Evolutionary conservation across 2,329 filamentous ascomycete species (phyloP), one percentile per base, ranked within the genome.

Genomic region (Aspergillus nomiae): DNA sequence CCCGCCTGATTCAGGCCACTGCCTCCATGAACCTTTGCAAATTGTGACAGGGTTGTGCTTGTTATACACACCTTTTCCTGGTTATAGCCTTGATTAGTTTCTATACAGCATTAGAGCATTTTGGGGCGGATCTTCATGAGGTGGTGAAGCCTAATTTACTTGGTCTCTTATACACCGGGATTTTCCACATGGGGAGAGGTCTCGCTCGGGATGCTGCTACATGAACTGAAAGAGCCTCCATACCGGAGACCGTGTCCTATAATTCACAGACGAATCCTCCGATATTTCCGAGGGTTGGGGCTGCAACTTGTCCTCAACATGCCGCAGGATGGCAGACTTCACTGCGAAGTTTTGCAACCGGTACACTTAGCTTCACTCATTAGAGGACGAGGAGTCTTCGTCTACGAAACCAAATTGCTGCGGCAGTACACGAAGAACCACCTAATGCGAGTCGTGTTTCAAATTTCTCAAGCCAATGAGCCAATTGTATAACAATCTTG

Each of bases 1-100:
- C 77, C 77, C 21, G 77, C 76, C 32, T 79, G 61, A 74, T 58
- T 21, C 12, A 26, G n/a, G 14, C 11, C 16, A 19, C 10, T 7
- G 7, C 24, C 28, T 36, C 21, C n/a, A 11, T 41, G 57, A 46
- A 11, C 38, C 11, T 9, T 21, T 7, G 51, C 30, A 36, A 14
- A 36, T n/a, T 16, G 10, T 30, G 32, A 3, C 11, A 24, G 12
- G 28, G 24, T 24, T 36, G 19, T 34, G 30, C 10, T 19, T 54
- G 19, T 54, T 32, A 41, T 41, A 36, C 28, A n/a, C 11, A 19
- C 6, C n/a, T 50, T 14, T 19, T 50, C 46, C 21, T 50, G 26
- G 46, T 26, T 28, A 28, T 12, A 48, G 14, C 12, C 5, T 19
- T 48, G 45, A 11, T 28, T 26, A 26, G 11, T 24, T 19, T 16